Evolutionary conservation across 2,329 filamentous ascomycete genomes (phyloP), one percentile per base, ranked within the genome.

Genomic region (Trichoderma breve): DNA sequence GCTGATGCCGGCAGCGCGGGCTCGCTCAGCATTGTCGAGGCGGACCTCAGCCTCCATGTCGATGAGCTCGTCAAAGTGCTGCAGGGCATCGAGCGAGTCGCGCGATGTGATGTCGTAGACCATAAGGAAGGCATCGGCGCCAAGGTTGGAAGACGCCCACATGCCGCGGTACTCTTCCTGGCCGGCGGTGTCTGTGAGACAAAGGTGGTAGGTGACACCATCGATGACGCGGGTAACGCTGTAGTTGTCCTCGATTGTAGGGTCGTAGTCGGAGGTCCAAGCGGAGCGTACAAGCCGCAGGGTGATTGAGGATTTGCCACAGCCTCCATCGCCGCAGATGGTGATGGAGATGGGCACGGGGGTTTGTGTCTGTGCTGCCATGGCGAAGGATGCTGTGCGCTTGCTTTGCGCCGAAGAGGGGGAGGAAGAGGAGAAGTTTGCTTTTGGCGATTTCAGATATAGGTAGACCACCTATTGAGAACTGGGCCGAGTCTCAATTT

Each of bases 91-190:
- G 74, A 96, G 88, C 55, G 90, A 92, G 77, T 89, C 86, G 72
- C 82, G 80, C 57, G 88, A 89, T 1, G 93, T 96, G 82, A 96
- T 95, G 83, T 96, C 93, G 87, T 96, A 96, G 76, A 96, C 93
- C 77, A 96, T 88, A 26, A 96, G 86, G 83, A 95, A 96, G 74
- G 93, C 93, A 80, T 96, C 93, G 73, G 92, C 91, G 79, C 89
- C 87, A 18, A 95, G 88, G 80, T 95, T 95, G 28, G 90, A 91
- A 39, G 90, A 87, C 1, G 92, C 92, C 93, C 93, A 96, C 85
- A 96, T 93, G 76, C 92, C 91, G 75, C 93, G 91, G 84, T 96
- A 96, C 83, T 96, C 93, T 83, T 96, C 93, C 81, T 96, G 93
- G n/a, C 93, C 93, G 30, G 93, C 93, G 1, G 93, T 95, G 84